phyloP scores from a whole-genome alignment of 805 yeast genomes.

The Ogataea nakhonphanomensis region DNA sequence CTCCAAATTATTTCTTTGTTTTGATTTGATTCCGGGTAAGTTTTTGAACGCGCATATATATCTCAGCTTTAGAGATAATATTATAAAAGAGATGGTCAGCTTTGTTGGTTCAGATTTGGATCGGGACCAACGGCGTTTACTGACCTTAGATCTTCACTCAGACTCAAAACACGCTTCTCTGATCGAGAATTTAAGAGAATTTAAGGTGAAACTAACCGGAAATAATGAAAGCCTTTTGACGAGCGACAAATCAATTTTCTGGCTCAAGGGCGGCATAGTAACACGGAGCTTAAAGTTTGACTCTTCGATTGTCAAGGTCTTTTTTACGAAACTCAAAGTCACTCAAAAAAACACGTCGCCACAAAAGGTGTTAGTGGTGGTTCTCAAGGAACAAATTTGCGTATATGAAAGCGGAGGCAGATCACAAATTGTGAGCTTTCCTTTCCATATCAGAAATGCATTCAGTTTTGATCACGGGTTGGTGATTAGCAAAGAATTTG shows the following conservation, averaged over 20 bases:
- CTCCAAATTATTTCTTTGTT: background rate
- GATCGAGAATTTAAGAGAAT: conserved; percentile 8
- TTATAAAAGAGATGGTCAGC: conserved; percentile 6
- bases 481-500: conserved; percentile 34
- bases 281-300: conserved; percentile 48
- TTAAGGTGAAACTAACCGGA: conserved; percentile 20
- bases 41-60: conserved; percentile 7
- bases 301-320: conserved; percentile 53
- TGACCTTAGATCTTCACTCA: conserved; percentile 20
- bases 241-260: conserved; percentile 37
- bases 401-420: conserved; percentile 62
- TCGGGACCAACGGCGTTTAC: conserved; percentile 16
- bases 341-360: conserved; percentile 6
- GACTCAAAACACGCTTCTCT: conserved; percentile 18
- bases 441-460: conserved; percentile 60
- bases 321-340: conserved; percentile 51
- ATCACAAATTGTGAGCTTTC: conserved; percentile 59
- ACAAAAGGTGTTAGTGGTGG: conserved; percentile 50
- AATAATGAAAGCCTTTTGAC: conserved; percentile 25
- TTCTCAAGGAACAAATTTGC: conserved; percentile 57
- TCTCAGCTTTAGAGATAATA: background rate
- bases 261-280: conserved; percentile 49
- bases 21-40: conserved; percentile 9
- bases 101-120: conserved; percentile 14
- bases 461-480: conserved; percentile 68